Evolutionary conservation across 2,329 filamentous ascomycete species (phyloP), one percentile per base, ranked within the genome.

Genomic region (Elsinoe arachidis): DNA sequence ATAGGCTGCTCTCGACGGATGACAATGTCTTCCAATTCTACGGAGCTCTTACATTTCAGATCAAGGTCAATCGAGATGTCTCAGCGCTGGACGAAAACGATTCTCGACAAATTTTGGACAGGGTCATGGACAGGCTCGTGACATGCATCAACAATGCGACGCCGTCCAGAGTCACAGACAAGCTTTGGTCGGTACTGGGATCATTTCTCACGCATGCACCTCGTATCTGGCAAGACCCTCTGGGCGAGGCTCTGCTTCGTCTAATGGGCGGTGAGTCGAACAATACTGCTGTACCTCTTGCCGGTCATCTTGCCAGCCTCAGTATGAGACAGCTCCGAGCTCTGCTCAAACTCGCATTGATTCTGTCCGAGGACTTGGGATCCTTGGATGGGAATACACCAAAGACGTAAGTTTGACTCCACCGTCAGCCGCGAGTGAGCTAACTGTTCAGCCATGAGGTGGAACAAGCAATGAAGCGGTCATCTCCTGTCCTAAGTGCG

Each of bases 11-110:
- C 10, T 76, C 76, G 53, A 83, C 82, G 60, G 74, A 80, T 19
- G 84, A 88, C 63, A 81, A 87, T 60, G 86, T 91, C 65, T 83
- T 93, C 63, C 86, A 87, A 62, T 97, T 97, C 73, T 96, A 95
- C 68, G 93, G 90, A 12, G 92, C 91, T 30, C 78, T 96, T 59
- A 97, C 92, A 0, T 86, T 96, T 63, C 95, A 90, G 53, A 84
- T 97, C 65, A 99, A 97, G 73, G 82, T 97, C 59, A 96, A 97
- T 69, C 67, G 67, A 66, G 65, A 69, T 62, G 69, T 66, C 66
- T 69, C 63, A 66, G n/a, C 34, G 14, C 21, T 58, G 34, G 19
- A 9, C 43, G 26, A 34, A 2, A 34, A 26, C 19, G 56, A 52
- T 17, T 21, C 23, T 9, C 39, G 41, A 41, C 23, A 21, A 37